Percentiles rank a stretch among this genome's conserved stretches.
phyloP scores from a whole-genome alignment of 257 asterid genomes.

The Striga asiatica region DNA sequence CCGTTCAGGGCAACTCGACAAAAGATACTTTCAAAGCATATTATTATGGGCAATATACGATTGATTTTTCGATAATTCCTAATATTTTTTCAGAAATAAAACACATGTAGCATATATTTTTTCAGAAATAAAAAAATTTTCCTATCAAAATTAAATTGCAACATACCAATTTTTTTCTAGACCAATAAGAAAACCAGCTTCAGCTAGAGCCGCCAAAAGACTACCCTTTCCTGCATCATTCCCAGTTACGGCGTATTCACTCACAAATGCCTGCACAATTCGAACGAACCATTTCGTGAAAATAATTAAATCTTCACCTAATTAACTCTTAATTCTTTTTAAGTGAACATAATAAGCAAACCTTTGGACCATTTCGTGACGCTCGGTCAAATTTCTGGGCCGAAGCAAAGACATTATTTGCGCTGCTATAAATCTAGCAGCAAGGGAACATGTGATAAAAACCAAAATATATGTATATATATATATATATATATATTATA shows the following conservation, averaged over 20 bases:
- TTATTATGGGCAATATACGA: too few species aligned
- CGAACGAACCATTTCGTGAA: background rate
- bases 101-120: too few species aligned
- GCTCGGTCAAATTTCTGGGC: slow-evolving; percentile 44
- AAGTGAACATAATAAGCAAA: slow-evolving; percentile 22
- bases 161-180: slow-evolving; percentile 76
- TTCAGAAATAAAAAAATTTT: background rate
- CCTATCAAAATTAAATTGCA: background rate
- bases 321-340: background rate
- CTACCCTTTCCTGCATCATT: slow-evolving; percentile 78
- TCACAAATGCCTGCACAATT: slow-evolving; percentile 75
- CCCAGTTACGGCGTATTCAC: slow-evolving; percentile 92
- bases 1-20: too few species aligned
- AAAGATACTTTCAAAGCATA: too few species aligned
- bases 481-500: background rate
- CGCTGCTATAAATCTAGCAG: slow-evolving; percentile 53
- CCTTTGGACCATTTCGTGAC: slow-evolving; percentile 84
- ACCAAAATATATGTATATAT: background rate
- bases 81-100: too few species aligned
- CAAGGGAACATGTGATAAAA: slow-evolving; percentile 14
- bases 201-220: slow-evolving; percentile 85
- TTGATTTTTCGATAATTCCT: too few species aligned
- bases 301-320: background rate
- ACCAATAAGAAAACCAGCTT: slow-evolving; percentile 88
- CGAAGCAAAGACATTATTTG: slow-evolving; percentile 39